Evolutionary conservation across 495 filamentous ascomycete genomes (phyloP).

Genomic region (Aspergillus bertholletiae): DNA sequence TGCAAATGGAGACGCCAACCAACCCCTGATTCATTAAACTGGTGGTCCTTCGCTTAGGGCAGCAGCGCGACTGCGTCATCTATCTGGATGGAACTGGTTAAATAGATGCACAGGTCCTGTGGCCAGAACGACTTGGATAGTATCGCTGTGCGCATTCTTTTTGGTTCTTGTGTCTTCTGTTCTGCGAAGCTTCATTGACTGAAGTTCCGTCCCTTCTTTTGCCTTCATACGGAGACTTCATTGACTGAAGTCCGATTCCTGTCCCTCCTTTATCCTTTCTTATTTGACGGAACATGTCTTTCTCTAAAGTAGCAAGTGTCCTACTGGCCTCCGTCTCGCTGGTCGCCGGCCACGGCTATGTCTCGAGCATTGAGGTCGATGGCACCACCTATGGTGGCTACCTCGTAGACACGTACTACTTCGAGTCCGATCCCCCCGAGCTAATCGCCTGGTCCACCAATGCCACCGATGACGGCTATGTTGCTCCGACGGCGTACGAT

Average conservation of each 20-base stretch:
- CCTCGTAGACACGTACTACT: conserved; percentile 29
- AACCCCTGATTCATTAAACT: background rate
- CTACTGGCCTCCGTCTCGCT: conserved; percentile 42
- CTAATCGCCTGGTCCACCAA: conserved; percentile 53
- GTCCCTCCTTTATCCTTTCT: background rate
- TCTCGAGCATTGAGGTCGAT: conserved; percentile 51
- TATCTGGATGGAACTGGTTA: background rate
- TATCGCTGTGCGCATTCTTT: background rate
- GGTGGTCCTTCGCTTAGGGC: background rate
- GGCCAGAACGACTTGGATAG: background rate
- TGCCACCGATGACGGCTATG: conserved; percentile 58
- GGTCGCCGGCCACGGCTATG: conserved; percentile 56
- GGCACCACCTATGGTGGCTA: conserved; percentile 40
- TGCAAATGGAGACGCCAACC: background rate
- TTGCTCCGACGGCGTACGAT: conserved; percentile 44
- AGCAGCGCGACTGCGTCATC: background rate
- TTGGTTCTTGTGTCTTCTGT: background rate
- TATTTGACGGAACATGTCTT: conserved; percentile 10
- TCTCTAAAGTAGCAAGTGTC: conserved; percentile 6
- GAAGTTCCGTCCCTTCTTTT: conserved; percentile 1
- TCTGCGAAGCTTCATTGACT: conserved; percentile 7
- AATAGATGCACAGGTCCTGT: background rate
- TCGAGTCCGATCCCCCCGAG: conserved; percentile 39
- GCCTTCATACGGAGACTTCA: background rate
- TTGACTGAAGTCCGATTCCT: background rate